Conservation (phyloP, 148 eudicot species). For the Vaccinium darrowii region DNA sequence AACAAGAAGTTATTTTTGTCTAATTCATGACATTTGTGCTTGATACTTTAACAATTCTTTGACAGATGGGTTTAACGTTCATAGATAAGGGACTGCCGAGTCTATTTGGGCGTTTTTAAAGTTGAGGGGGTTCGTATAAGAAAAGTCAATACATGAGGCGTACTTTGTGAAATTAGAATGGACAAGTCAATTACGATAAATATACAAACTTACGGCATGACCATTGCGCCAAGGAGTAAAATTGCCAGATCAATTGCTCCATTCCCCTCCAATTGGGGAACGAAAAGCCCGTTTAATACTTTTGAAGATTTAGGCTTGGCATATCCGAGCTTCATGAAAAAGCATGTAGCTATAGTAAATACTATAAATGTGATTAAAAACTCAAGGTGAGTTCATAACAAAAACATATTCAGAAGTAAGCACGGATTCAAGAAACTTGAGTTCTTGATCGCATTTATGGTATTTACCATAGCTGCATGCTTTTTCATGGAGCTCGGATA, state of each 20-base stretch:
- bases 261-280: slow-evolving; percentile 83
- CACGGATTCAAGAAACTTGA: slow-evolving; percentile 64
- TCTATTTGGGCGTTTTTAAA: not conserved
- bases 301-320: slow-evolving; percentile 51
- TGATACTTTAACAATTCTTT: not conserved
- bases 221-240: slow-evolving; percentile 98
- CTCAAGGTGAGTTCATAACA: no score
- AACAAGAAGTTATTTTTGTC: not conserved
- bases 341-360: slow-evolving; percentile 82
- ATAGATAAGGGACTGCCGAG: not conserved
- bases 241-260: slow-evolving; percentile 90
- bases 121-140: no score
- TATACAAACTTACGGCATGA: slow-evolving; percentile 83
- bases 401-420: no score
- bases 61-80: not conserved
- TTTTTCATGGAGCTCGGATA: slow-evolving; percentile 82
- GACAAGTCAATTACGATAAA: not conserved
- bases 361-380: slow-evolving; percentile 64
- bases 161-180: not conserved
- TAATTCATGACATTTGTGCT: not conserved
- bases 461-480: slow-evolving; percentile 80
- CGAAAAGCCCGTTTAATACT: slow-evolving; percentile 77
- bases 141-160: no score
- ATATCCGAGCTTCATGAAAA: slow-evolving; percentile 79
- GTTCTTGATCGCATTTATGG: slow-evolving; percentile 78